Conservation (phyloP, 129 eudicot genomes). For the Heracleum sosnowskyi region DNA sequence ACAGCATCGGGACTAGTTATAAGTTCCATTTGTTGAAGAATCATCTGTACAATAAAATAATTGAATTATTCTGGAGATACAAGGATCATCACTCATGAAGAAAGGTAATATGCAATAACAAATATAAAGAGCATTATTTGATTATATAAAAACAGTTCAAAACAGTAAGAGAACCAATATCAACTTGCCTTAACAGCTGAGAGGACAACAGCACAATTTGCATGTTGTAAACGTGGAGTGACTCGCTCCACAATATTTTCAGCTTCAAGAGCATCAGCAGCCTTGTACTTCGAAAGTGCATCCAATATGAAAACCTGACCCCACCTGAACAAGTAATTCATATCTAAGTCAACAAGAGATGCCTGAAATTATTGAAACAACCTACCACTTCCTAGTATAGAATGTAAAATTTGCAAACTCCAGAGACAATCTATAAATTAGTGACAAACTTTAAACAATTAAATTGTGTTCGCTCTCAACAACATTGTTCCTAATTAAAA, state of each 20-base stretch:
- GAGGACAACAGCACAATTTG: constrained; percentile 97
- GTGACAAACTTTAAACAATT: background rate
- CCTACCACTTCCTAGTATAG: background rate
- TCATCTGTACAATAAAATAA: constrained; percentile 58
- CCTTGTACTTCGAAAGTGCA: constrained; percentile 95
- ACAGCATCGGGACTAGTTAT: constrained; percentile 96
- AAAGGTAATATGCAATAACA: background rate
- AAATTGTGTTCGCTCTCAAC: background rate
- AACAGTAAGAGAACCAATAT: background rate
- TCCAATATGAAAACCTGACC: constrained; percentile 99
- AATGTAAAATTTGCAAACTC: background rate
- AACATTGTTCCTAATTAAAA: background rate
- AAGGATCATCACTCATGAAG: background rate
- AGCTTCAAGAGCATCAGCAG: constrained; percentile 97
- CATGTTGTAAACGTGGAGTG: constrained; percentile 95
- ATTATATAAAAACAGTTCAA: background rate
- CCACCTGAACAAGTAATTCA: constrained; percentile 56
- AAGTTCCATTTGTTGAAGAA: constrained; percentile 95
- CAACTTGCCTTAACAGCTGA: constrained; percentile 74
- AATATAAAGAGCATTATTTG: background rate
- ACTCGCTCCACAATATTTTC: constrained; percentile 98
- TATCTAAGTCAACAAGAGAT: constrained; percentile 9
- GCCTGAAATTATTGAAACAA: background rate
- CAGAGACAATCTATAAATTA: background rate
- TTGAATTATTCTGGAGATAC: background rate